Evolutionary conservation across 2,329 filamentous ascomycete species (phyloP).

Genomic region (Hortaea werneckii): DNA sequence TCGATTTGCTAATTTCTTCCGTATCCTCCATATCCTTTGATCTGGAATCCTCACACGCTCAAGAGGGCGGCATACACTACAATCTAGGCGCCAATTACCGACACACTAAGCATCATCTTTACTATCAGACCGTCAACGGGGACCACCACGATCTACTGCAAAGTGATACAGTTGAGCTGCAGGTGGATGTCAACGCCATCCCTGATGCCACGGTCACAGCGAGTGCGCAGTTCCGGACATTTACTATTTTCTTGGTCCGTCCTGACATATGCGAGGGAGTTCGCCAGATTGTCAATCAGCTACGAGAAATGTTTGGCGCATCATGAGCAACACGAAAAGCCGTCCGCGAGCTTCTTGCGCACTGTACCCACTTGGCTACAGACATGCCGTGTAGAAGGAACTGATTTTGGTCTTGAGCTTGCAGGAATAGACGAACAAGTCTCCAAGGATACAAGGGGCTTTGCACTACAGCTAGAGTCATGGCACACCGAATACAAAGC

Average conservation of each 20-base stretch:
- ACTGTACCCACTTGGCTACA: slow-evolving; percentile 74
- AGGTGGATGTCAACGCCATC: slow-evolving; percentile 71
- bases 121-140: slow-evolving; percentile 82
- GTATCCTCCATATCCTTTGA: slow-evolving; percentile 90
- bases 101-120: slow-evolving; percentile 76
- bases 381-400: slow-evolving; percentile 73
- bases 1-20: slow-evolving; percentile 88
- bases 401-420: slow-evolving; percentile 81
- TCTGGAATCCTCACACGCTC: slow-evolving; percentile 88
- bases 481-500: slow-evolving; percentile 85
- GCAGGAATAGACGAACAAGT: slow-evolving; percentile 80
- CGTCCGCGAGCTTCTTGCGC: slow-evolving; percentile 60
- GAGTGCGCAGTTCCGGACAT: slow-evolving; percentile 72
- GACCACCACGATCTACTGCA: slow-evolving; percentile 77
- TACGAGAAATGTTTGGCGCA: slow-evolving; percentile 60
- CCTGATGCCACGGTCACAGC: slow-evolving; percentile 77
- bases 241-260: slow-evolving; percentile 79
- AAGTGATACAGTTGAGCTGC: slow-evolving; percentile 80
- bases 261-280: slow-evolving; percentile 88
- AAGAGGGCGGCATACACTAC: slow-evolving; percentile 76
- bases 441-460: slow-evolving; percentile 68
- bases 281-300: slow-evolving; percentile 78
- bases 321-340: slow-evolving; percentile 26
- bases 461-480: slow-evolving; percentile 76
- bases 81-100: slow-evolving; percentile 72